Evolutionary conservation across 2,329 filamentous ascomycete species (phyloP).

Genomic region (Albifimbria verrucaria): DNA sequence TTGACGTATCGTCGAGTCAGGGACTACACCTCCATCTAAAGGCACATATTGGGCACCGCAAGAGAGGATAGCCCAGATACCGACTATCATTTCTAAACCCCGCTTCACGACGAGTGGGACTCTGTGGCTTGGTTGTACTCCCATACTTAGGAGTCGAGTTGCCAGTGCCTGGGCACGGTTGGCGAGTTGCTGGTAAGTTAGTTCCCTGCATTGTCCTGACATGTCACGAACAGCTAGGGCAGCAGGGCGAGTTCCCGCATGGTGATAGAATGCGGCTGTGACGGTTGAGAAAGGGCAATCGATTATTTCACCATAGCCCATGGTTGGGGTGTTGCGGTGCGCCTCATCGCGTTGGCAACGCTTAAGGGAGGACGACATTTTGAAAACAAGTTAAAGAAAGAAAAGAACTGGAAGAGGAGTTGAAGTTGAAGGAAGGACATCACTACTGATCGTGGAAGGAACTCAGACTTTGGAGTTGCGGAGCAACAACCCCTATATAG

Average conservation of each 20-base stretch:
- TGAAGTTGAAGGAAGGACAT: neutral
- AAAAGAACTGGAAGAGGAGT: neutral
- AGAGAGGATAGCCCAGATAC: conserved; percentile 53
- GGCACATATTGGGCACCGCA: conserved; percentile 58
- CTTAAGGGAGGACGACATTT: neutral
- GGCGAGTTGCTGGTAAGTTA: conserved; percentile 45
- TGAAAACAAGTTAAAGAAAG: neutral
- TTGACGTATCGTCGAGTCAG: conserved; percentile 44
- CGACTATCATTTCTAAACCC: conserved; percentile 54
- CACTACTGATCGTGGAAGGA: neutral
- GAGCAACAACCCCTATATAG: neutral
- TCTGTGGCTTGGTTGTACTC: conserved; percentile 41
- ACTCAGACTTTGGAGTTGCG: neutral
- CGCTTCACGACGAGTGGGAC: conserved; percentile 54
- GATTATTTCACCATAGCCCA: conserved; percentile 16
- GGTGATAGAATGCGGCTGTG: conserved; percentile 35
- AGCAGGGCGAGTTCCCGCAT: conserved; percentile 32
- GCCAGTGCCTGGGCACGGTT: conserved; percentile 38
- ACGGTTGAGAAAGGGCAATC: conserved; percentile 33
- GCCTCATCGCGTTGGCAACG: neutral
- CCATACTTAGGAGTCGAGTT: conserved; percentile 31
- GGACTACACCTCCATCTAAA: conserved; percentile 52
- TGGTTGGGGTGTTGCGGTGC: neutral
- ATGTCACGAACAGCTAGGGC: conserved; percentile 35
- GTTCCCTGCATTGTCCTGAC: conserved; percentile 22